Percentiles rank a stretch among this genome's conserved stretches.
Evolutionary conservation across 306 rosid genomes (phyloP).

Genomic region (Calophaca sinica): DNA sequence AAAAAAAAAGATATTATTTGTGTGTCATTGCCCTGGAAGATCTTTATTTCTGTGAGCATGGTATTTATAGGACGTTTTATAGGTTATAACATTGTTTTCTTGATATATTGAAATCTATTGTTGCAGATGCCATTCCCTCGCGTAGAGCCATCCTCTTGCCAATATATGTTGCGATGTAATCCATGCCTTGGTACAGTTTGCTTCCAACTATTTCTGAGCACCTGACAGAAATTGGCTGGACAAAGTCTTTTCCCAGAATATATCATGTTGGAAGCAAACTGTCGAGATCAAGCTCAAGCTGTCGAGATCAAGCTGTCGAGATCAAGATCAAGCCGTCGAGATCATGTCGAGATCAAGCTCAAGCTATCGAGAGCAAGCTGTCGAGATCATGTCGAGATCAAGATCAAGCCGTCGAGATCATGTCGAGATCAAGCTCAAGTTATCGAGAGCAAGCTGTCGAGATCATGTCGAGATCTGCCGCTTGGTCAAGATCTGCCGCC

Average conservation of each 20-base stretch:
- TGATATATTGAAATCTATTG: slow-evolving; percentile 35
- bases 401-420: too few species aligned
- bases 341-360: too few species aligned
- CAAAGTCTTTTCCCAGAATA: slow-evolving; percentile 74
- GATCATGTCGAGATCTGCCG: too few species aligned
- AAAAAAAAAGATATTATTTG: too few species aligned
- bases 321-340: too few species aligned
- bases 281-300: too few species aligned
- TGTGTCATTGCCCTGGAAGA: not conserved
- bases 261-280: slow-evolving; percentile 67
- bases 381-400: too few species aligned
- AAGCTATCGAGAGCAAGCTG: too few species aligned
- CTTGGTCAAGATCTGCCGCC: too few species aligned
- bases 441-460: too few species aligned
- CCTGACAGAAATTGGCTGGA: slow-evolving; percentile 83
- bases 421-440: too few species aligned
- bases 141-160: slow-evolving; percentile 82
- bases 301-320: too few species aligned
- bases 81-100: slow-evolving; percentile 24
- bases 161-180: slow-evolving; percentile 81
- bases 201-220: slow-evolving; percentile 84
- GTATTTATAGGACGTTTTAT: not conserved
- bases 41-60: slow-evolving; percentile 24
- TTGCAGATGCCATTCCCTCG: slow-evolving; percentile 86
- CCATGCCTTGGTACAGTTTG: slow-evolving; percentile 86